phyloP scores from a whole-genome alignment of 345 rosid genomes.

The Limnanthes douglasii region DNA sequence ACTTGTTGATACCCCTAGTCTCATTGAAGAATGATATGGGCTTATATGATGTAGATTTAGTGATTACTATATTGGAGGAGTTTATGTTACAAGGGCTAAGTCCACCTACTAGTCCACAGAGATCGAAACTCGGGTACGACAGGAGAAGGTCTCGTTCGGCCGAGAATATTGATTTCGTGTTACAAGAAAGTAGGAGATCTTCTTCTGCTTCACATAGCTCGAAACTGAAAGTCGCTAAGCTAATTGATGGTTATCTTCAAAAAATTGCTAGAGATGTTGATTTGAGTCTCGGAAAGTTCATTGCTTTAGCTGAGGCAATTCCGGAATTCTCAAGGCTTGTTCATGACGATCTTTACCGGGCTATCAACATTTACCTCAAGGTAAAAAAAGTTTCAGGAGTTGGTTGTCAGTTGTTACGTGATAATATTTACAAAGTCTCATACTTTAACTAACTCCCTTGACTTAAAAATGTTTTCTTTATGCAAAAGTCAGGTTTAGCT shows the following conservation, averaged over 20 bases:
- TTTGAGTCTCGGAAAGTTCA: constrained; percentile 57
- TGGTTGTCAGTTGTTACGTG: neutral
- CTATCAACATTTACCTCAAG: constrained; percentile 85
- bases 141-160: constrained; percentile 84
- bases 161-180: constrained; percentile 61
- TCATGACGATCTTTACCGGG: constrained; percentile 83
- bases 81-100: constrained; percentile 59
- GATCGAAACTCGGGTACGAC: constrained; percentile 47
- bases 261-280: constrained; percentile 59
- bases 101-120: constrained; percentile 60
- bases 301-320: constrained; percentile 48
- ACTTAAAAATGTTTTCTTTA: too few species aligned
- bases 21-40: constrained; percentile 23
- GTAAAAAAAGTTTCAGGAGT: constrained; percentile 20
- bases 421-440: neutral
- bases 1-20: constrained; percentile 57
- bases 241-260: constrained; percentile 73
- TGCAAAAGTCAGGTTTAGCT: too few species aligned
- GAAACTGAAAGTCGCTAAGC: constrained; percentile 74
- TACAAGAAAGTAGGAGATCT: constrained; percentile 71
- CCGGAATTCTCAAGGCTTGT: constrained; percentile 60
- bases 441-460: constrained; percentile 37
- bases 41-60: constrained; percentile 67
- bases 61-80: constrained; percentile 54
- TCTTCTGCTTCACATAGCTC: constrained; percentile 73